phyloP scores from a whole-genome alignment of 805 yeast genomes.

The Candida maesae region DNA sequence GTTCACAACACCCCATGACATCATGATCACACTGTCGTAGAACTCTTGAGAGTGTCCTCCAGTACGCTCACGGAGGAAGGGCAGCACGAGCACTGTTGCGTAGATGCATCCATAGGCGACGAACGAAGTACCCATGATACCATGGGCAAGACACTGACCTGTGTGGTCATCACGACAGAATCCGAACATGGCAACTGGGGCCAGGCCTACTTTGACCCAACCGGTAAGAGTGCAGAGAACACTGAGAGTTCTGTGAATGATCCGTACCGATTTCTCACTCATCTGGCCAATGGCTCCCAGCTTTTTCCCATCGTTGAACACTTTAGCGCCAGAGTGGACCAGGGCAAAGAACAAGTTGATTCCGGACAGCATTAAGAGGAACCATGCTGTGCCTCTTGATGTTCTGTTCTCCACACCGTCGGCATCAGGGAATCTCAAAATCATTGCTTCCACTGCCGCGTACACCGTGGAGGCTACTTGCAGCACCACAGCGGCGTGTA shows the following conservation, averaged over 20 bases:
- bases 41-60: slow-evolving; percentile 70
- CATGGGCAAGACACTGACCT: slow-evolving; percentile 96
- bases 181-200: slow-evolving; percentile 80
- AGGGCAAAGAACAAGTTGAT: slow-evolving; percentile 51
- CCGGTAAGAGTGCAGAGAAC: slow-evolving; percentile 51
- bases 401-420: slow-evolving; percentile 65
- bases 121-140: slow-evolving; percentile 93
- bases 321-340: slow-evolving; percentile 48
- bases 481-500: slow-evolving; percentile 40
- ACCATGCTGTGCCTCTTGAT: slow-evolving; percentile 66
- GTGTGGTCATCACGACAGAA: slow-evolving; percentile 81
- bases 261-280: slow-evolving; percentile 34
- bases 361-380: slow-evolving; percentile 45
- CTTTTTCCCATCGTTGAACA: slow-evolving; percentile 29
- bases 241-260: slow-evolving; percentile 44
- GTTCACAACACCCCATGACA: slow-evolving; percentile 87
- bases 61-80: slow-evolving; percentile 62
- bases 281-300: slow-evolving; percentile 31
- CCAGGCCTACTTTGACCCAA: slow-evolving; percentile 77
- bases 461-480: slow-evolving; percentile 48
- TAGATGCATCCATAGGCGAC: slow-evolving; percentile 74
- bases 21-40: slow-evolving; percentile 77
- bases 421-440: slow-evolving; percentile 60
- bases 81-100: slow-evolving; percentile 60
- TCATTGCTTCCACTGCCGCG: slow-evolving; percentile 50